Evolutionary conservation across 1,139 yeast genomes (phyloP).

Genomic region (Trichomonascaceae sp.): DNA sequence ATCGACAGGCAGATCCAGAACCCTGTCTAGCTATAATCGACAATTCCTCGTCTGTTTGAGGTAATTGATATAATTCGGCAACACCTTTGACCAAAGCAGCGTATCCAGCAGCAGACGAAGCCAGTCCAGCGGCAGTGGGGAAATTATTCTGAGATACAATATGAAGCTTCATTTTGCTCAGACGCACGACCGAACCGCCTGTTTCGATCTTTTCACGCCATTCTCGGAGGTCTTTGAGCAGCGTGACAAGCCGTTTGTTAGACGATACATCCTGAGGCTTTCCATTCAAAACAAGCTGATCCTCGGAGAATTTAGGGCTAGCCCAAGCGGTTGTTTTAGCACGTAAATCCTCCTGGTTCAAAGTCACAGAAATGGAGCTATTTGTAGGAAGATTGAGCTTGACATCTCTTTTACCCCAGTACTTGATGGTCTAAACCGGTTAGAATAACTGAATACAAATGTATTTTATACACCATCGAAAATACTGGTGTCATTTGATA

Average conservation of each 20-base stretch:
- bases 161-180: slow-evolving; percentile 62
- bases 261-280: slow-evolving; percentile 52
- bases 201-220: slow-evolving; percentile 50
- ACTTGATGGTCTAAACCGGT: slow-evolving; percentile 63
- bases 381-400: slow-evolving; percentile 87
- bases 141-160: slow-evolving; percentile 92
- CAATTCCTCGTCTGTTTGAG: slow-evolving; percentile 73
- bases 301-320: slow-evolving; percentile 49
- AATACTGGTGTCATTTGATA: slow-evolving; percentile 16
- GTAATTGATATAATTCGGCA: slow-evolving; percentile 74
- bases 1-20: slow-evolving; percentile 96
- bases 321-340: slow-evolving; percentile 88
- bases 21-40: slow-evolving; percentile 96
- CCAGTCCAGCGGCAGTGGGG: slow-evolving; percentile 98
- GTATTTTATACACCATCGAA: too few species aligned
- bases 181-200: slow-evolving; percentile 48
- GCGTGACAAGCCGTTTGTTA: slow-evolving; percentile 70
- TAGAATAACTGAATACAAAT: not conserved
- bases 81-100: slow-evolving; percentile 90
- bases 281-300: slow-evolving; percentile 81
- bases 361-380: slow-evolving; percentile 89
- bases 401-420: slow-evolving; percentile 97
- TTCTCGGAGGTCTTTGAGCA: slow-evolving; percentile 66
- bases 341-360: slow-evolving; percentile 82
- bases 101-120: slow-evolving; percentile 97